Percentiles rank a stretch among this genome's conserved stretches.
Conservation (phyloP, 768 basidiomycete species). For the Boletus rufocinnamomeus region DNA sequence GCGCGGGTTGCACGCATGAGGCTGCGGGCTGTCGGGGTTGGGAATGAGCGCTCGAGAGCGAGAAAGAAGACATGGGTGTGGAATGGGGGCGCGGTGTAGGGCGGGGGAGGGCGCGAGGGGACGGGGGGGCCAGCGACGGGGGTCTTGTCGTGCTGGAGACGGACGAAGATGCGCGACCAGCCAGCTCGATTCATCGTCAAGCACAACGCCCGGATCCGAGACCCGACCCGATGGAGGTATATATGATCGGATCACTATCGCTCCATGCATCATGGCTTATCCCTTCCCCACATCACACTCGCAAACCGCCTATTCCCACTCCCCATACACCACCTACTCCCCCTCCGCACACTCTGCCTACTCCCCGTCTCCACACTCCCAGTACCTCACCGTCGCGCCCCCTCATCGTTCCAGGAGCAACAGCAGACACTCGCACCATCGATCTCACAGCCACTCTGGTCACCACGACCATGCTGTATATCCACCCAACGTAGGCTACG, state of each 20-base stretch:
- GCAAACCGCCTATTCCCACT: too few species aligned
- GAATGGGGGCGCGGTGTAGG: slow-evolving; percentile 72
- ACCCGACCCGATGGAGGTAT: slow-evolving; percentile 19
- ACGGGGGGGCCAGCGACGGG: slow-evolving; percentile 14
- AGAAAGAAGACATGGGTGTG: slow-evolving; percentile 78
- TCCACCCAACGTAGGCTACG: slow-evolving; percentile 8
- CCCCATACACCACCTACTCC: slow-evolving; percentile 5
- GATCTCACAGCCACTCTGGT: slow-evolving; percentile 7
- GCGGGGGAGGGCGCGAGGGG: slow-evolving; percentile 26
- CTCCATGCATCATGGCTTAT: slow-evolving; percentile 18
- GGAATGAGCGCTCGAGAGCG: slow-evolving; percentile 72
- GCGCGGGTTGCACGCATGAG: slow-evolving; percentile 86
- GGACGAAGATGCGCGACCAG: slow-evolving; percentile 15
- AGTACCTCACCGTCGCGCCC: slow-evolving; percentile 12
- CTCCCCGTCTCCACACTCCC: neutral
- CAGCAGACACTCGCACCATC: slow-evolving; percentile 22
- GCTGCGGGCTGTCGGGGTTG: slow-evolving; percentile 69
- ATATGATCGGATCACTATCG: neutral
- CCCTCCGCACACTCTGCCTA: neutral
- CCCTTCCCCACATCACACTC: slow-evolving; percentile 23
- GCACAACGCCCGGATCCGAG: slow-evolving; percentile 1
- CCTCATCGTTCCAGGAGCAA: slow-evolving; percentile 11
- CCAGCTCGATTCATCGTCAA: slow-evolving; percentile 1
- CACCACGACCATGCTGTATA: slow-evolving; percentile 1
- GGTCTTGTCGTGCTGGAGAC: slow-evolving; percentile 20